Evolutionary conservation across 1,139 yeast genomes (phyloP).

Genomic region (Kodamaea arcana): DNA sequence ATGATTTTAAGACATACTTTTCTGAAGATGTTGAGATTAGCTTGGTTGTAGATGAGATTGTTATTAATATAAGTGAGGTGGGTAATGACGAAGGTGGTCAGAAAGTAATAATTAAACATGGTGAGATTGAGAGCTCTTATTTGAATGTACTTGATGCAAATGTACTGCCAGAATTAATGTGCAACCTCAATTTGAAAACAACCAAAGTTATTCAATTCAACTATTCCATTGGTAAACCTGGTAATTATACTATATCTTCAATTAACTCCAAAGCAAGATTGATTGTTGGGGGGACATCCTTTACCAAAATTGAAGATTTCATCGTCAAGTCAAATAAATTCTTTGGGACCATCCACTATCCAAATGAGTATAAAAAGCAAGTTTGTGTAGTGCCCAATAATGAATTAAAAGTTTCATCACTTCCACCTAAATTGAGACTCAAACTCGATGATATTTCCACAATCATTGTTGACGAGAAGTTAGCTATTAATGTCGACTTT

Average conservation of each 20-base stretch:
- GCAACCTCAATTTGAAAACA: neutral
- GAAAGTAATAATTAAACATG: constrained; percentile 5
- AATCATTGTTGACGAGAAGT: constrained; percentile 29
- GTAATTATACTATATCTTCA: constrained; percentile 18
- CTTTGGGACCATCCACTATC: constrained; percentile 3
- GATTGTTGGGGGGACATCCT: neutral
- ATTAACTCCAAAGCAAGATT: constrained; percentile 10
- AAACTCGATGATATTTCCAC: constrained; percentile 6
- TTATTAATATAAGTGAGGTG: neutral
- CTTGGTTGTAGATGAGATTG: constrained; percentile 8
- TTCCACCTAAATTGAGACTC: constrained; percentile 7
- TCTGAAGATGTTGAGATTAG: constrained; percentile 9
- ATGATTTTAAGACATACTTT: constrained; percentile 10
- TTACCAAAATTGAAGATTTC: constrained; percentile 1
- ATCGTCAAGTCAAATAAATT: constrained; percentile 1
- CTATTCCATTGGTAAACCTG: constrained; percentile 23
- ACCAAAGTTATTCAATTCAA: constrained; percentile 20
- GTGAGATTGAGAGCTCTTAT: neutral
- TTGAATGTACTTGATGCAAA: constrained; percentile 1
- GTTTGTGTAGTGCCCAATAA: constrained; percentile 4
- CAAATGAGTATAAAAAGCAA: neutral
- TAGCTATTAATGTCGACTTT: constrained; percentile 20
- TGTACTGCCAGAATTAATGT: neutral
- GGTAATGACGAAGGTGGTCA: constrained; percentile 6
- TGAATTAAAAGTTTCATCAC: constrained; percentile 5